A percentile compares a stretch with the other conserved stretches of the same genome.
These are phyloP conservation scores for Botrytis pseudocinerea DNA, from an alignment of 2,329 filamentous ascomycete genomes.

Conservation along the genomic window DNA sequence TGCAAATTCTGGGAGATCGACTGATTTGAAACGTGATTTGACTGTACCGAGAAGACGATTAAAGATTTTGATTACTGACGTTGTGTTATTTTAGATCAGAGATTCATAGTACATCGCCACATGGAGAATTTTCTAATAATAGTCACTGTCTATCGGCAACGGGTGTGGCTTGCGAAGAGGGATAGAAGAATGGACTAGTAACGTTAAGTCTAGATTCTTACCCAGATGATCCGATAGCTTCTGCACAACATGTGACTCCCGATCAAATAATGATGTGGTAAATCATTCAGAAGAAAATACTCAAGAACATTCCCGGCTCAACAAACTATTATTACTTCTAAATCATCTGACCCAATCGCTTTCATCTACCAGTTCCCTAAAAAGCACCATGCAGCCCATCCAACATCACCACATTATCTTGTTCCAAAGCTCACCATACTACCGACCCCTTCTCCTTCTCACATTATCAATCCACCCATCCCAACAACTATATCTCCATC, in stretches of 20 bases:
- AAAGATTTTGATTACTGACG: background rate
- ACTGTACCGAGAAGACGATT: background rate
- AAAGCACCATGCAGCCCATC: background rate
- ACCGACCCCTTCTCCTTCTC: background rate
- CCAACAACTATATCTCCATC: background rate
- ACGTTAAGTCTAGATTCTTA: background rate
- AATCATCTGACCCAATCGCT: background rate
- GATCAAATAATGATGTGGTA: too few relatives aligned
- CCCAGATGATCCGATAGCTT: background rate
- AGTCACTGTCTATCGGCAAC: background rate
- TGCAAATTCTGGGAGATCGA: background rate
- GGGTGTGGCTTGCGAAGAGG: background rate
- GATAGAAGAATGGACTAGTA: background rate
- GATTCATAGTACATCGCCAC: background rate
- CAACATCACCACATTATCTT: background rate
- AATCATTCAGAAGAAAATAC: background rate
- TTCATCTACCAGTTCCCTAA: background rate
- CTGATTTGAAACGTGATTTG: background rate
- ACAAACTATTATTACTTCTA: slow-evolving; percentile 3
- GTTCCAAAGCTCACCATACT: background rate
- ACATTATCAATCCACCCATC: background rate
- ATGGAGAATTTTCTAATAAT: background rate
- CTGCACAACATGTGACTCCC: background rate
- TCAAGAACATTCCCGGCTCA: background rate
- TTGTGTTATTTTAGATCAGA: background rate